phyloP scores from a whole-genome alignment of 306 rosid genomes.

The Prunus persica region DNA sequence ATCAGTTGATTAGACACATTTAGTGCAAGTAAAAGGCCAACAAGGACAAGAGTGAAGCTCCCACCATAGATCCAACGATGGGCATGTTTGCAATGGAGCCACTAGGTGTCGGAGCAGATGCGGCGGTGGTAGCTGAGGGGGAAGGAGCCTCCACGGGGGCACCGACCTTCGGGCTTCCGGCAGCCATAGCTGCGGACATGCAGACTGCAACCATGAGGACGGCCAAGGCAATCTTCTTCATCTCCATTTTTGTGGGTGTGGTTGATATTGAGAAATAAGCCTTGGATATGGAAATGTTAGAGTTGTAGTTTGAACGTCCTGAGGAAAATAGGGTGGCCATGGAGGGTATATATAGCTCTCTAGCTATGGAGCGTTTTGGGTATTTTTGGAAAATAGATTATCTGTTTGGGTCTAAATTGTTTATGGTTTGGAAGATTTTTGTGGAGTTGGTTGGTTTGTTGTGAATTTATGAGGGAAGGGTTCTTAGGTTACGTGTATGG shows the following conservation, averaged over 20 bases:
- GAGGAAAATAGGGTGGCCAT: background rate
- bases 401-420: background rate
- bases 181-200: conserved; percentile 15
- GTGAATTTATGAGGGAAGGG: background rate
- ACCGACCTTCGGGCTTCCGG: background rate
- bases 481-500: background rate
- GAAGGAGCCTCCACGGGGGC: conserved; percentile 3
- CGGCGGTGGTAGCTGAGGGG: background rate
- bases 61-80: conserved; percentile 1
- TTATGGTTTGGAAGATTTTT: background rate
- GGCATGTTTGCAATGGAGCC: background rate
- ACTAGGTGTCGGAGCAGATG: background rate
- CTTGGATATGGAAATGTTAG: background rate
- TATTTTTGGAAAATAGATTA: background rate
- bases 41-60: conserved; percentile 20
- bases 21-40: conserved; percentile 18
- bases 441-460: background rate
- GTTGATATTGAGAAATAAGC: background rate
- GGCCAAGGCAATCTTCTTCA: conserved; percentile 17
- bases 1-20: background rate
- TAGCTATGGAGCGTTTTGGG: background rate
- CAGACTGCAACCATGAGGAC: conserved; percentile 11
- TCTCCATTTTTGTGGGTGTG: conserved; percentile 12
- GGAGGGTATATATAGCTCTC: background rate
- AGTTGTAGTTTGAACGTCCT: background rate